Conservation (phyloP, 345 rosid species). For the Microcos paniculata region DNA sequence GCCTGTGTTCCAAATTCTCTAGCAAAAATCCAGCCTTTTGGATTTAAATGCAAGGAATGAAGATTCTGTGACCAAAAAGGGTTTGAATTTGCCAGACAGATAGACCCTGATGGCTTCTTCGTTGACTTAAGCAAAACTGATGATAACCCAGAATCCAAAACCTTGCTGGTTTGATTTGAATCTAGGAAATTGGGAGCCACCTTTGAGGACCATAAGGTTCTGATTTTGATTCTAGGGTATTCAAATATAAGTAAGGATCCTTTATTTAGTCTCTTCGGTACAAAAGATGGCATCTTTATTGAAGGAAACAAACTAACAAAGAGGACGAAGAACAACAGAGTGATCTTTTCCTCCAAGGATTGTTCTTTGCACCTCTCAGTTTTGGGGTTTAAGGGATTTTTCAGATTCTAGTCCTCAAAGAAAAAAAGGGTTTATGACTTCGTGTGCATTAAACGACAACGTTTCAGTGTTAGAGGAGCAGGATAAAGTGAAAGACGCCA, state of each 20-base stretch:
- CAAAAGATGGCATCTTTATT: slow-evolving; percentile 31
- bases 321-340: not conserved
- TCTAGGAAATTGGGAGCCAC: not conserved
- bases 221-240: slow-evolving; percentile 14
- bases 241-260: slow-evolving; percentile 14
- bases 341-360: not conserved
- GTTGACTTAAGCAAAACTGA: slow-evolving; percentile 29
- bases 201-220: slow-evolving; percentile 5
- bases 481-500: not conserved
- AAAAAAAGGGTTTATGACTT: not conserved
- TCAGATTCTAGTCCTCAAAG: not conserved
- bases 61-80: slow-evolving; percentile 12
- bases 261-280: slow-evolving; percentile 27
- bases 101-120: slow-evolving; percentile 12
- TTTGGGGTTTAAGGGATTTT: slow-evolving; percentile 5
- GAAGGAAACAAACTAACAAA: not conserved
- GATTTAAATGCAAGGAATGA: slow-evolving; percentile 15
- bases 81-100: slow-evolving; percentile 1
- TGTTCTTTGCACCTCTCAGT: not conserved
- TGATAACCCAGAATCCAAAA: slow-evolving; percentile 31
- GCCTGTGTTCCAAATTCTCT: slow-evolving; percentile 46
- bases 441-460: not conserved
- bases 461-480: not conserved
- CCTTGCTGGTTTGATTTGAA: slow-evolving; percentile 12
- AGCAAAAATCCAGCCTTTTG: slow-evolving; percentile 21